Base-by-base conservation (phyloP, 1,284 basidiomycete genomes). In the Boletellus deceptivus region DNA sequence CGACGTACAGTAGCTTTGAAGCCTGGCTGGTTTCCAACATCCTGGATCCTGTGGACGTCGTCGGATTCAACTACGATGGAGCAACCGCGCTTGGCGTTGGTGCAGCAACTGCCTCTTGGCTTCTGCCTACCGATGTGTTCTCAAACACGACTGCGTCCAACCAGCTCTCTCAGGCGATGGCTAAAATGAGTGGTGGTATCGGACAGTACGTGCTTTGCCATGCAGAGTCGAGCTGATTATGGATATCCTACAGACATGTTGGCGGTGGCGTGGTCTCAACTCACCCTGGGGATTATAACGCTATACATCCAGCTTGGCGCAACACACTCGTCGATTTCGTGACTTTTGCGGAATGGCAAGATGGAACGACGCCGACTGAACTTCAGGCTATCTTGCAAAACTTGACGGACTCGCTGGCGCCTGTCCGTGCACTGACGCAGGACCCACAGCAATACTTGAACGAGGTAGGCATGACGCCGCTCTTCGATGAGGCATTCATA, bases 291-390 rank as follows among this genome's bases (percentile, higher is more conserved):
- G 60, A 64, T 41, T 68, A 70, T 2, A 65, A 66, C 8, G 74
- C 70, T 4, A 50, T 75, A 11, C 71, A 75, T 55, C 74, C 74
- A 1, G 69, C 67, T 16, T 76, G 73, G 73, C 64, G 75, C 1
- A 60, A 67, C 11, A 65, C 72, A 0, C 29, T 75, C 14, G 60
- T 64, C 17, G 64, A 71, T 43, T 55, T 66, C 22, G 31, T 48
- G 10, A 11, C 27, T 53, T 66, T 37, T 42, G 61, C n/a, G 58
- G 53, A 2, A 2, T 75, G 74, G 73, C 42, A 52, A 5, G 69
- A 73, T 37, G 69, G 69, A 17, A 38, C 64, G 1, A 56, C 65
- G 0, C 45, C 43, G 6, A 52, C 54, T 3, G 60, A 59, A 9
- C 70, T 74, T n/a, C 38, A 63, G 2, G 55, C 53, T 25, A 49